Evolutionary conservation across 2,329 filamentous ascomycete genomes (phyloP).

Genomic region (Ceratocystis lukuohia): DNA sequence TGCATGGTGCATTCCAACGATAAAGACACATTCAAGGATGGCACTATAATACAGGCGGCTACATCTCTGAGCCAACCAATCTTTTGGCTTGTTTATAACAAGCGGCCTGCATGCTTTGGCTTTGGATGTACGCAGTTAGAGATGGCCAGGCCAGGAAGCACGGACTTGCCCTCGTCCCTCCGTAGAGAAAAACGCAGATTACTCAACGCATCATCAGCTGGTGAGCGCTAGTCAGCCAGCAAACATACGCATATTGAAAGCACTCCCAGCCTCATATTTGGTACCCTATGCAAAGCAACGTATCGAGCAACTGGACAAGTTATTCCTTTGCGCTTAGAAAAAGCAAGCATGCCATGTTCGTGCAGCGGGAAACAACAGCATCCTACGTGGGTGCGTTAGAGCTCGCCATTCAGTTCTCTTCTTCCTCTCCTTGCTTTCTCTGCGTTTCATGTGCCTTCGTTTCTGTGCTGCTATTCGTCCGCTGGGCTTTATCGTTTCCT

Average conservation of each 20-base stretch:
- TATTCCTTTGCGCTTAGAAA: not conserved
- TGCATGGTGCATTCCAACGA: conserved; percentile 9
- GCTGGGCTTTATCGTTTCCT: not conserved
- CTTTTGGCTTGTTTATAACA: too few relatives aligned
- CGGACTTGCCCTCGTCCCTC: too few relatives aligned
- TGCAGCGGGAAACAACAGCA: not conserved
- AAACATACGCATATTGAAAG: not conserved
- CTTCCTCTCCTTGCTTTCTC: not conserved
- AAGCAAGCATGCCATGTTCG: not conserved
- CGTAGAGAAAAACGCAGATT: too few relatives aligned
- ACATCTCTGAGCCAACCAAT: too few relatives aligned
- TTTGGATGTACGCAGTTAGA: too few relatives aligned
- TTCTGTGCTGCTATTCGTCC: too few relatives aligned
- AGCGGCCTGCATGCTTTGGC: not conserved
- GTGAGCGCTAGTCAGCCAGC: not conserved
- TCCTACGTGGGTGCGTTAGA: not conserved
- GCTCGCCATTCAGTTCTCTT: not conserved
- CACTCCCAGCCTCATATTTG: not conserved
- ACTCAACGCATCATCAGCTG: too few relatives aligned
- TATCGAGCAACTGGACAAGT: not conserved
- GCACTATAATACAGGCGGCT: not conserved
- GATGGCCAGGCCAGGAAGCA: too few relatives aligned
- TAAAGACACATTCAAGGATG: not conserved
- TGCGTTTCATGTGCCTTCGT: too few relatives aligned
- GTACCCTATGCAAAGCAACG: not conserved